These are phyloP conservation scores for Aspergillaceae sp. DNA, from an alignment of 2,329 filamentous ascomycete genomes.

Conservation along the genomic window DNA sequence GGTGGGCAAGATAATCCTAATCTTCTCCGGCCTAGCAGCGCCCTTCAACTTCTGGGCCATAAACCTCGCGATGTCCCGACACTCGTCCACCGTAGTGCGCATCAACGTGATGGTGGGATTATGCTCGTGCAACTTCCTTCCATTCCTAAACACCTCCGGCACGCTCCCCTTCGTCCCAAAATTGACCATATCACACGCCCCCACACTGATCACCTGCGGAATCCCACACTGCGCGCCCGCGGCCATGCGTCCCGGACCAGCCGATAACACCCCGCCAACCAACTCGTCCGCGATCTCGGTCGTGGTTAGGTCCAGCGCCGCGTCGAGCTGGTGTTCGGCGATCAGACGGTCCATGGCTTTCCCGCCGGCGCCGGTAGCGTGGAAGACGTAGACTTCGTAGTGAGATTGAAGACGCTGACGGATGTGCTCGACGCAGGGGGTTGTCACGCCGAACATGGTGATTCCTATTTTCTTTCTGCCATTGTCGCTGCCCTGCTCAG, in stretches of 20 bases:
- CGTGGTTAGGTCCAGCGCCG: conserved; percentile 62
- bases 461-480: conserved; percentile 45
- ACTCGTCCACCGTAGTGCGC: conserved; percentile 54
- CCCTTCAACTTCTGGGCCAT: conserved; percentile 47
- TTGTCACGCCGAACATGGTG: conserved; percentile 70
- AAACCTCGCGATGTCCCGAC: conserved; percentile 45
- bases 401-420: conserved; percentile 40
- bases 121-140: conserved; percentile 49
- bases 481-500: background rate
- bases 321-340: conserved; percentile 50
- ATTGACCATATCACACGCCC: conserved; percentile 54
- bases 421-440: conserved; percentile 52
- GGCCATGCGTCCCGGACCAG: conserved; percentile 49
- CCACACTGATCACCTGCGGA: conserved; percentile 49
- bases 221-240: conserved; percentile 51
- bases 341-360: conserved; percentile 60
- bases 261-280: conserved; percentile 55
- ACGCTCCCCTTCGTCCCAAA: conserved; percentile 51
- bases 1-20: conserved; percentile 52
- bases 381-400: conserved; percentile 58
- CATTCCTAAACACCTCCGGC: conserved; percentile 43
- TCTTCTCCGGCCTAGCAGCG: conserved; percentile 31
- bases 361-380: conserved; percentile 61
- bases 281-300: conserved; percentile 59
- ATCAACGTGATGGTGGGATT: conserved; percentile 60